Conservation (phyloP, 805 yeast genomes). For the Zygosaccharomyces lentus region DNA sequence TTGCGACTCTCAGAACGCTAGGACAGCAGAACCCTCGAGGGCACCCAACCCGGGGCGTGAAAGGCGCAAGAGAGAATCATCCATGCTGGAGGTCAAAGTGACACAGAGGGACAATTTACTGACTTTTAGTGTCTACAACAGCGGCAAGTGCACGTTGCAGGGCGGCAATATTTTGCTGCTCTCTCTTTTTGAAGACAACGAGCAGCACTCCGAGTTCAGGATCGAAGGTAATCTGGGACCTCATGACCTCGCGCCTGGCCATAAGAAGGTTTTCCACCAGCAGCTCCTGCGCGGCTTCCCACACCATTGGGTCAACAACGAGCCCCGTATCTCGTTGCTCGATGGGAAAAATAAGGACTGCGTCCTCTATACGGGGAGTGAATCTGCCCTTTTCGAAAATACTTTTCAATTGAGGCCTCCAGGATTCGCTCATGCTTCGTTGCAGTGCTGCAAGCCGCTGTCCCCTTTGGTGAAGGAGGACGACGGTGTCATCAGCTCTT, state of each 20-base stretch:
- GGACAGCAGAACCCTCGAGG: neutral
- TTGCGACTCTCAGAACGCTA: neutral
- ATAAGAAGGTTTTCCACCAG: constrained; percentile 14
- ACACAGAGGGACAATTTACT: constrained; percentile 19
- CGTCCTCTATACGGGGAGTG: neutral
- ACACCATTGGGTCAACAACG: neutral
- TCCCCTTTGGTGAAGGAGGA: constrained; percentile 9
- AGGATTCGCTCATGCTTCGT: neutral
- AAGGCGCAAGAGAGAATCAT: neutral
- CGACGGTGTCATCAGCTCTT: constrained; percentile 20
- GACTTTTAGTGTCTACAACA: constrained; percentile 16
- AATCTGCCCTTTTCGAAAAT: neutral
- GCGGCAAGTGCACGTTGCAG: constrained; percentile 10
- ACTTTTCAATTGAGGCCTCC: neutral
- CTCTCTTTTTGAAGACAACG: constrained; percentile 8
- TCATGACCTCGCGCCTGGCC: constrained; percentile 19
- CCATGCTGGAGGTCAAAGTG: constrained; percentile 4
- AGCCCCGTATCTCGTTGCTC: neutral
- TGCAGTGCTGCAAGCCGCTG: neutral
- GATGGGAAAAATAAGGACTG: neutral
- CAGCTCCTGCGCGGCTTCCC: neutral
- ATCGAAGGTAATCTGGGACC: constrained; percentile 22
- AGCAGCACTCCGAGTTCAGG: neutral
- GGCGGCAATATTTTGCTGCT: constrained; percentile 14
- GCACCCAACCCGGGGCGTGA: neutral